A percentile compares a stretch with the other conserved stretches of the same genome.
phyloP scores from a whole-genome alignment of 1,139 yeast species.

The Meyerozyma elateridarum region DNA sequence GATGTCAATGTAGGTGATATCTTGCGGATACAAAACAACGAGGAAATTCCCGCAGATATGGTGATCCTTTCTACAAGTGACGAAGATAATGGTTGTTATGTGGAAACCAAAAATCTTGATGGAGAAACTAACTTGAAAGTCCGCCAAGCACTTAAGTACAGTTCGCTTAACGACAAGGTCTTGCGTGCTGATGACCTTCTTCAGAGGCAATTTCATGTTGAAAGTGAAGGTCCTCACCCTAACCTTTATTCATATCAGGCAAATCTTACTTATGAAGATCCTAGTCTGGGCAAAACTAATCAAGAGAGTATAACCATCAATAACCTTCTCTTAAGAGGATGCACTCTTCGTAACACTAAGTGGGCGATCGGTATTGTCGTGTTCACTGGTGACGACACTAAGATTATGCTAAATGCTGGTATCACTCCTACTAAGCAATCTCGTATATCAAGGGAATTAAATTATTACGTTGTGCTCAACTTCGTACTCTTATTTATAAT shows the following conservation, averaged over 20 bases:
- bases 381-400: conserved; percentile 87
- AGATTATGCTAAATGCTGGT: conserved; percentile 91
- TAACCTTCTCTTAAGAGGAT: conserved; percentile 82
- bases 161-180: conserved; percentile 42
- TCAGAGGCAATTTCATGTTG: conserved; percentile 74
- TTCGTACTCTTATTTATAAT: conserved; percentile 68
- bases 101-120: conserved; percentile 91
- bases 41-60: conserved; percentile 91
- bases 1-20: conserved; percentile 86
- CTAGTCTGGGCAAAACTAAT: conserved; percentile 26
- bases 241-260: conserved; percentile 85
- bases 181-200: conserved; percentile 70
- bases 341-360: conserved; percentile 84
- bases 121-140: conserved; percentile 94
- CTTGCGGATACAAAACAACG: conserved; percentile 77
- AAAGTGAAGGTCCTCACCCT: conserved; percentile 86
- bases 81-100: conserved; percentile 83
- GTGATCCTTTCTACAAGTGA: conserved; percentile 79
- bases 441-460: conserved; percentile 77
- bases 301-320: conserved; percentile 76
- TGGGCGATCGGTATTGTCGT: conserved; percentile 90
- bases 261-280: conserved; percentile 58
- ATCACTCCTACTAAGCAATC: conserved; percentile 86
- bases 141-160: conserved; percentile 69
- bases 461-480: conserved; percentile 74